phyloP scores from a whole-genome alignment of 2,329 filamentous ascomycete species.

The Pyrenophora teres region DNA sequence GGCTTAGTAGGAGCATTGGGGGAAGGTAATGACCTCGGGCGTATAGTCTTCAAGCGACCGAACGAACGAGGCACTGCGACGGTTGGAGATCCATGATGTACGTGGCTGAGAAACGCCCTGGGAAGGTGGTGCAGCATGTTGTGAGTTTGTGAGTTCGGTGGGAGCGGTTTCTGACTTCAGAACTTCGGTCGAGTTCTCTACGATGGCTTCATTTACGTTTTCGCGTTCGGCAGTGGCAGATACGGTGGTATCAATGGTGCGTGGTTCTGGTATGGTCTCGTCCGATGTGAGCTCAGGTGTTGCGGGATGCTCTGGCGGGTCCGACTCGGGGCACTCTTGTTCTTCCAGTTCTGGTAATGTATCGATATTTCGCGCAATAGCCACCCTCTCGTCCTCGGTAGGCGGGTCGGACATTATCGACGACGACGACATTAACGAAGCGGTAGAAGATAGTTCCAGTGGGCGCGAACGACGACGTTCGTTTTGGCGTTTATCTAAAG shows the following conservation, averaged over 20 bases:
- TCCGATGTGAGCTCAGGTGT: conserved; percentile 30
- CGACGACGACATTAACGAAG: conserved; percentile 44
- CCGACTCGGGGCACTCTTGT: conserved; percentile 25
- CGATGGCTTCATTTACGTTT: conserved; percentile 20
- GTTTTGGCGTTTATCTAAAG: conserved; percentile 72
- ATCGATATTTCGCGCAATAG: conserved; percentile 25
- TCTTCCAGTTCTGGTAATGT: conserved; percentile 22
- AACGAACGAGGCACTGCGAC: conserved; percentile 51
- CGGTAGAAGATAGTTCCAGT: conserved; percentile 52
- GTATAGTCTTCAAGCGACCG: conserved; percentile 41
- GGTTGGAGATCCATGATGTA: conserved; percentile 52
- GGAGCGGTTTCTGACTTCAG: conserved; percentile 30
- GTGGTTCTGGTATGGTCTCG: conserved; percentile 22
- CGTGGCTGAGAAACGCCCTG: conserved; percentile 39
- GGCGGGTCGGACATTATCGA: conserved; percentile 44
- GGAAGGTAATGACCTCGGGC: conserved; percentile 38
- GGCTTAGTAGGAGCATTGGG: conserved; percentile 29
- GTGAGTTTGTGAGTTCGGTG: conserved; percentile 37
- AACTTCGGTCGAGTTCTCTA: conserved; percentile 30
- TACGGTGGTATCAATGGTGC: conserved; percentile 13
- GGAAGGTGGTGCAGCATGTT: conserved; percentile 38
- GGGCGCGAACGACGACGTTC: conserved; percentile 87
- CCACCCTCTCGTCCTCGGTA: conserved; percentile 36
- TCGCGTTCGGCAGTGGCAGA: conserved; percentile 22
- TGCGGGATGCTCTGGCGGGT: conserved; percentile 24